phyloP scores from a whole-genome alignment of 2,329 filamentous ascomycete species.

The Zymoseptoria pseudotritici region DNA sequence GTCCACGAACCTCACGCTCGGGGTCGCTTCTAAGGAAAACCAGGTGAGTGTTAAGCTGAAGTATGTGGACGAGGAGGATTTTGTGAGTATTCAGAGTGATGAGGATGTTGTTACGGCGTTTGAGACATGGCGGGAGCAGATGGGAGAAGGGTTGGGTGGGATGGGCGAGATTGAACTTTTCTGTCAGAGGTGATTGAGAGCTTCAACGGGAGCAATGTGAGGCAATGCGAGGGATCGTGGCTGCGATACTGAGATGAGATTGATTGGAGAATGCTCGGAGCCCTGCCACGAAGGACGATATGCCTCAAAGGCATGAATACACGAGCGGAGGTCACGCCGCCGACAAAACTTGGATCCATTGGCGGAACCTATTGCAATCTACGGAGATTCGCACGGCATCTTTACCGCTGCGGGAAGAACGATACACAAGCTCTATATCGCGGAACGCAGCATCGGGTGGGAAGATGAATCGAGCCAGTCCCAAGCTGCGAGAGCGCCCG shows the following conservation, averaged over 20 bases:
- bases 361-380: background rate
- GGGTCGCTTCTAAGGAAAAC: conserved; percentile 38
- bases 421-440: too few species aligned
- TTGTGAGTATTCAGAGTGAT: conserved; percentile 86
- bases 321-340: background rate
- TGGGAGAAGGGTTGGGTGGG: conserved; percentile 53
- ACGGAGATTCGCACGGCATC: background rate
- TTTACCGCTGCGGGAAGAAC: background rate
- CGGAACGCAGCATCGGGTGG: too few species aligned
- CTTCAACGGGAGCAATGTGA: background rate
- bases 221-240: too few species aligned
- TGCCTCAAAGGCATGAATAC: background rate
- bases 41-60: conserved; percentile 65
- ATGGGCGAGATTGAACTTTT: conserved; percentile 87
- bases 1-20: conserved; percentile 77
- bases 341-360: background rate
- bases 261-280: too few species aligned
- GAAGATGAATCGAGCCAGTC: too few species aligned
- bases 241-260: too few species aligned
- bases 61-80: conserved; percentile 89
- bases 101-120: conserved; percentile 96
- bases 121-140: conserved; percentile 81
- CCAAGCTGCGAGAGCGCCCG: too few species aligned
- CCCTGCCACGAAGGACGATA: background rate
- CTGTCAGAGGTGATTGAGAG: conserved; percentile 48